Conservation (phyloP, 306 rosid genomes). For the Dryas alaskensis region DNA sequence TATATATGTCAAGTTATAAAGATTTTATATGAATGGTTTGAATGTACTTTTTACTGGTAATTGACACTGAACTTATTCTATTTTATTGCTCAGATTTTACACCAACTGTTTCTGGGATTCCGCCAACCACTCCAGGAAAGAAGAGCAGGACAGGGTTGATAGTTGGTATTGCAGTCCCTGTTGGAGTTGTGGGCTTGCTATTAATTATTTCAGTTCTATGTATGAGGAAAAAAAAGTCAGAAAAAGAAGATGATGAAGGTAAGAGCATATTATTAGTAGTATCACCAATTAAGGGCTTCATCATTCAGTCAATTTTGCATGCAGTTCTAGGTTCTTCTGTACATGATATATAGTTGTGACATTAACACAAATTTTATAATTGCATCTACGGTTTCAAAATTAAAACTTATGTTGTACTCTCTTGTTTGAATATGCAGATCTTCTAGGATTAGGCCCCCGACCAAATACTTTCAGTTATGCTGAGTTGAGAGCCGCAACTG, state of each 20-base stretch:
- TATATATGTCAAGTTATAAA: background rate
- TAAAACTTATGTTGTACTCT: background rate
- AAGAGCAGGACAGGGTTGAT: conserved; percentile 21
- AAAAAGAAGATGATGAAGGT: conserved; percentile 20
- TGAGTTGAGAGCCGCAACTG: conserved; percentile 28
- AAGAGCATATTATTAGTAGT: background rate
- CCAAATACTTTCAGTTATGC: conserved; percentile 29
- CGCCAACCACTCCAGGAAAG: background rate
- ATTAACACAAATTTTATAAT: background rate
- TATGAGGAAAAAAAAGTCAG: conserved; percentile 3
- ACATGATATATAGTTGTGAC: background rate
- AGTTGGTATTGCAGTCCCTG: conserved; percentile 13
- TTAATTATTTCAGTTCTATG: conserved; percentile 5
- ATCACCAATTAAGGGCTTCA: background rate
- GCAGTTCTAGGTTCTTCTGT: background rate
- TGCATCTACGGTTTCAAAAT: background rate
- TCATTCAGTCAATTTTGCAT: background rate
- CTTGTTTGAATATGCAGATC: conserved; percentile 4
- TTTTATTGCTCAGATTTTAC: conserved; percentile 8
- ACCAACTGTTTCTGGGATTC: conserved; percentile 15
- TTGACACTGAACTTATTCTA: background rate
- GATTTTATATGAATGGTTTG: background rate
- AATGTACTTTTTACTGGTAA: background rate
- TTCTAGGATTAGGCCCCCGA: conserved; percentile 22
- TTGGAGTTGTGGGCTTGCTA: conserved; percentile 11